Conservation (phyloP, 2,329 filamentous ascomycete genomes). For the Microdochium nivale region DNA sequence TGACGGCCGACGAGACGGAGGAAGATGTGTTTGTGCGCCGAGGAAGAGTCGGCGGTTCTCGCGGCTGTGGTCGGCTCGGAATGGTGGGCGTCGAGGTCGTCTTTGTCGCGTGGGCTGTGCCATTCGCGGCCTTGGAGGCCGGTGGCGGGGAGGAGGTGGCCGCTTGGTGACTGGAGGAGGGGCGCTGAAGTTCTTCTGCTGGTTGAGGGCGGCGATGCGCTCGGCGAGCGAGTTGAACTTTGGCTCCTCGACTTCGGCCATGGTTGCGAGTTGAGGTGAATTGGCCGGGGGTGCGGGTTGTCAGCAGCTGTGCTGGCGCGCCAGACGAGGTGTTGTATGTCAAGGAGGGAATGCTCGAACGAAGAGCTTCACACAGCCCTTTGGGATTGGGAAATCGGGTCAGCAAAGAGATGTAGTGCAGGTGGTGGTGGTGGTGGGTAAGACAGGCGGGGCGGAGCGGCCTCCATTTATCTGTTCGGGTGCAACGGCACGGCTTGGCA, state of each 20-base stretch:
- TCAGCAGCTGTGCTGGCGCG: too few relatives aligned
- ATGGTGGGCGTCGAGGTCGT: constrained; percentile 19
- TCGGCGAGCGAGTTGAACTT: constrained; percentile 52
- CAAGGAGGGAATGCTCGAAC: too few relatives aligned
- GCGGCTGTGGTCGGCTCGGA: constrained; percentile 27
- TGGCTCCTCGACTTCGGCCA: constrained; percentile 55
- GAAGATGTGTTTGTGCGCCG: constrained; percentile 23
- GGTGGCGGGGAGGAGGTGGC: constrained; percentile 39
- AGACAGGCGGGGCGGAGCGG: too few relatives aligned
- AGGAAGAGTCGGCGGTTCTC: constrained; percentile 26
- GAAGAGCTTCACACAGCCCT: too few relatives aligned
- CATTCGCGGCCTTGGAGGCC: constrained; percentile 22
- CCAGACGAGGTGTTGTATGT: too few relatives aligned
- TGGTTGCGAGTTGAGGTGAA: constrained; percentile 15
- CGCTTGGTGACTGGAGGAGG: constrained; percentile 23
- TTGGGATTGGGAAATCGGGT: too few relatives aligned
- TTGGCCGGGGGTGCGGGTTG: too few relatives aligned
- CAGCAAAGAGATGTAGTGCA: too few relatives aligned
- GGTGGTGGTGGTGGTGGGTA: too few relatives aligned
- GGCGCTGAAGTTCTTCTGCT: constrained; percentile 48
- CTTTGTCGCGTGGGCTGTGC: constrained; percentile 4
- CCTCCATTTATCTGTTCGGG: too few relatives aligned
- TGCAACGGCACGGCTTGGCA: too few relatives aligned
- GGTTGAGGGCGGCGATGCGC: constrained; percentile 55
- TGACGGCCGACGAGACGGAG: constrained; percentile 10